A percentile compares a stretch with the other conserved stretches of the same genome.
These are phyloP conservation scores for Aspergillus funiculosus DNA, from an alignment of 495 filamentous ascomycete genomes.

Conservation along the genomic window DNA sequence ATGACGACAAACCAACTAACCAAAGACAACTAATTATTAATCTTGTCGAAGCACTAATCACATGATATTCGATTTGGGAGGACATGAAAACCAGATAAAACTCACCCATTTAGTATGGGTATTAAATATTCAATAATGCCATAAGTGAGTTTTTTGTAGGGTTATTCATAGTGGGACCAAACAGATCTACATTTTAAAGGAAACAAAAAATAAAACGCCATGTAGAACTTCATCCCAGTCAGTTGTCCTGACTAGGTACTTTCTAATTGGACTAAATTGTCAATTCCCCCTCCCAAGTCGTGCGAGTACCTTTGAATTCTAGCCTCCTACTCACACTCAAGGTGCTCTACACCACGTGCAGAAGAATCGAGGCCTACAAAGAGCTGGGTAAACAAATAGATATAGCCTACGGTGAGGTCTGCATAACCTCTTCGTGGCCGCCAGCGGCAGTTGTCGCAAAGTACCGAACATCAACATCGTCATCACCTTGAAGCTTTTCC, in stretches of 20 bases:
- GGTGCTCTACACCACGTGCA: slow-evolving; percentile 7
- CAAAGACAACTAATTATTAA: too few relatives aligned
- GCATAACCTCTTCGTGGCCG: slow-evolving; percentile 44
- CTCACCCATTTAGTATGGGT: too few relatives aligned
- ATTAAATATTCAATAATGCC: too few relatives aligned
- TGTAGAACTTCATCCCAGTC: slow-evolving; percentile 37
- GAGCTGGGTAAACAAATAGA: too few relatives aligned
- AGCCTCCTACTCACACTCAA: slow-evolving; percentile 18
- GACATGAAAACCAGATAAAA: too few relatives aligned
- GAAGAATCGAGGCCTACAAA: slow-evolving; percentile 5
- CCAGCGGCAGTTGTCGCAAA: slow-evolving; percentile 72
- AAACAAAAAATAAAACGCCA: too few relatives aligned
- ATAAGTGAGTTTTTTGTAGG: slow-evolving; percentile 16
- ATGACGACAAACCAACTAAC: too few relatives aligned
- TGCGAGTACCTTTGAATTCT: slow-evolving; percentile 19
- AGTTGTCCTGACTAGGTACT: slow-evolving; percentile 35
- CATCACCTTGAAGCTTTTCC: slow-evolving; percentile 91
- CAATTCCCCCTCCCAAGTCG: slow-evolving; percentile 20
- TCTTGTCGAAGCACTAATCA: too few relatives aligned
- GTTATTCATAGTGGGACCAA: slow-evolving; percentile 29
- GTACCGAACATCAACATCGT: slow-evolving; percentile 96
- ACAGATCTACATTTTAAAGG: slow-evolving; percentile 41
- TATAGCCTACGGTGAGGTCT: slow-evolving; percentile 41
- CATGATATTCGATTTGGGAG: too few relatives aligned
- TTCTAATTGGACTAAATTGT: slow-evolving; percentile 35